Conservation (phyloP, 176 grass and related monocot genomes). For the Stipa capillata region DNA sequence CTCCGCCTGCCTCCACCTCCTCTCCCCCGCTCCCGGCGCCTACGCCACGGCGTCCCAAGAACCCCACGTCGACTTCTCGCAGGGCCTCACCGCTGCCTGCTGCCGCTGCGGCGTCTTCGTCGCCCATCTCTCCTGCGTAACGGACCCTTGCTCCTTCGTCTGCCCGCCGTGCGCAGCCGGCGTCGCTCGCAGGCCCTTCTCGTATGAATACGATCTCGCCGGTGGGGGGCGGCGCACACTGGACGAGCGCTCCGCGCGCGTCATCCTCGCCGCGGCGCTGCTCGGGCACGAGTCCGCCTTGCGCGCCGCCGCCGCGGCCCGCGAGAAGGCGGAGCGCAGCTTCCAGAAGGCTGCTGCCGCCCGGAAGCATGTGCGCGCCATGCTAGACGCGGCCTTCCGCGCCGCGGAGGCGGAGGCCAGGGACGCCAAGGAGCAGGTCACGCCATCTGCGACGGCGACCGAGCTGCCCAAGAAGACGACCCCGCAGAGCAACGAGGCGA, state of each 20-base stretch:
- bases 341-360: constrained; percentile 46
- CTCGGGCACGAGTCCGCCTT: constrained; percentile 43
- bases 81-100: constrained; percentile 39
- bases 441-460: not conserved
- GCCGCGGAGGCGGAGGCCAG: constrained; percentile 28
- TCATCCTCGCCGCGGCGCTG: constrained; percentile 63
- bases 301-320: constrained; percentile 32
- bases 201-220: constrained; percentile 12
- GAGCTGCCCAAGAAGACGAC: constrained; percentile 37
- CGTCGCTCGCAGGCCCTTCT: constrained; percentile 1
- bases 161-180: constrained; percentile 44
- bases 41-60: not conserved
- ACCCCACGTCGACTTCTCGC: not conserved
- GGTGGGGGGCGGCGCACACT: not conserved
- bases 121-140: constrained; percentile 50
- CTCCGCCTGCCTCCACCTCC: constrained; percentile 59
- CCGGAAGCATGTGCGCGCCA: constrained; percentile 40
- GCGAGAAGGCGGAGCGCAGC: constrained; percentile 48
- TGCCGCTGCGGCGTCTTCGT: constrained; percentile 54
- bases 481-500: constrained; percentile 12
- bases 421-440: not conserved
- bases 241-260: constrained; percentile 23
- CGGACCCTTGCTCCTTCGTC: constrained; percentile 23
- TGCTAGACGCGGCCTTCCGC: constrained; percentile 48
- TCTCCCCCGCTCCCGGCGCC: constrained; percentile 5